These are phyloP conservation scores for Nakazawaea siamensis DNA, from an alignment of 805 yeast species.

Conservation along the genomic window DNA sequence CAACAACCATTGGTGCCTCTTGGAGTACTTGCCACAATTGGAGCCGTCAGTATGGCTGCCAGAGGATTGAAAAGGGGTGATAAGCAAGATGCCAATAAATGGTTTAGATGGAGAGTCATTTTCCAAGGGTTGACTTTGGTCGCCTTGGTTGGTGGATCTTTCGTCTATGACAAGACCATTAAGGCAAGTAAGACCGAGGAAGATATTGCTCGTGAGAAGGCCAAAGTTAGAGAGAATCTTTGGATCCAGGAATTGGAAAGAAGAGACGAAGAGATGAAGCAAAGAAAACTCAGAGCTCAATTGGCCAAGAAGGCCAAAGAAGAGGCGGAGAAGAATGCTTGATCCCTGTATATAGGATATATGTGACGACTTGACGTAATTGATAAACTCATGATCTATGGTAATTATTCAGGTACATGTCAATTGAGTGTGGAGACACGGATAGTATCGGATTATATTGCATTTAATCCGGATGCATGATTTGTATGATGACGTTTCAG, in stretches of 20 bases:
- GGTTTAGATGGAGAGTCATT: constrained; percentile 86
- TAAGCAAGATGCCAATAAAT: constrained; percentile 67
- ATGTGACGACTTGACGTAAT: too few relatives aligned
- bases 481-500: too few relatives aligned
- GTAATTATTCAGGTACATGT: too few relatives aligned
- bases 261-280: constrained; percentile 67
- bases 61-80: constrained; percentile 68
- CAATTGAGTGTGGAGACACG: too few relatives aligned
- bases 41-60: constrained; percentile 76
- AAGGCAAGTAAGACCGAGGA: constrained; percentile 44
- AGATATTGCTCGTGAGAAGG: constrained; percentile 64
- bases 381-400: too few relatives aligned
- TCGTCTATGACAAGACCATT: constrained; percentile 51
- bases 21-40: constrained; percentile 71
- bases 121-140: constrained; percentile 78
- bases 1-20: constrained; percentile 88
- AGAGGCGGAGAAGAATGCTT: constrained; percentile 19
- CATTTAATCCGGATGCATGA: too few relatives aligned
- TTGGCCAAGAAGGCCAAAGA: constrained; percentile 40
- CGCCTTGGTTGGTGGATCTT: constrained; percentile 78
- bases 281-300: constrained; percentile 61
- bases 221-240: constrained; percentile 72
- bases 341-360: too few relatives aligned
- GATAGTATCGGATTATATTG: too few relatives aligned
- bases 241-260: constrained; percentile 92